Percentiles rank a stretch among this genome's conserved stretches.
These are phyloP conservation scores for Trichoderma sp. DNA, from an alignment of 2,329 filamentous ascomycete genomes.

Conservation along the genomic window DNA sequence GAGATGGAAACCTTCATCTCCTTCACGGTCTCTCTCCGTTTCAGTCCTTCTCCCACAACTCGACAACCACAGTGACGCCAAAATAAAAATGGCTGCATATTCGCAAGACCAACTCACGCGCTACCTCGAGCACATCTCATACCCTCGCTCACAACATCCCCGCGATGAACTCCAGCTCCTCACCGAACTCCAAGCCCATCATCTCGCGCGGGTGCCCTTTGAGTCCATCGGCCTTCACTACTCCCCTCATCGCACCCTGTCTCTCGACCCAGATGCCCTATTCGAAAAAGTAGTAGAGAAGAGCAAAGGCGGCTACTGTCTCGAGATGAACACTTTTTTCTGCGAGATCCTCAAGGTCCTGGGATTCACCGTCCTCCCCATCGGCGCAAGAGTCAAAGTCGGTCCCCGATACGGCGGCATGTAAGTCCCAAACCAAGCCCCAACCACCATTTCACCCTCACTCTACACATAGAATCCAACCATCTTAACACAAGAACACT, in stretches of 20 bases:
- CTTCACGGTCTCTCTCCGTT: not conserved
- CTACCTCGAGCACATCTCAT: constrained; percentile 33
- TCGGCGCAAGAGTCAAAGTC: constrained; percentile 44
- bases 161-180: constrained; percentile 32
- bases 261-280: constrained; percentile 41
- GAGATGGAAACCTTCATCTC: not conserved
- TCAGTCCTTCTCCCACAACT: not conserved
- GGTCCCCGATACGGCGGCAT: constrained; percentile 13
- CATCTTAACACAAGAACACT: constrained; percentile 22
- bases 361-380: constrained; percentile 49
- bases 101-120: constrained; percentile 30
- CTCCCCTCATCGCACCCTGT: constrained; percentile 34
- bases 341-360: constrained; percentile 46
- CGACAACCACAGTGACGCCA: not conserved
- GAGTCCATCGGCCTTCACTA: constrained; percentile 56
- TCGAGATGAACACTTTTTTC: constrained; percentile 49
- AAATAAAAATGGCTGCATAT: constrained; percentile 15
- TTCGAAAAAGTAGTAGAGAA: constrained; percentile 46
- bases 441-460: not conserved
- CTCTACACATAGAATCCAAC: not conserved
- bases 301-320: constrained; percentile 53
- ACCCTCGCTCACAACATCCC: constrained; percentile 25
- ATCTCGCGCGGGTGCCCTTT: constrained; percentile 52
- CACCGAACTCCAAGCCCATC: constrained; percentile 35
- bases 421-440: not conserved